Percentiles rank a stretch among this genome's conserved stretches.
These are phyloP conservation scores for Lasiodiplodia gonubiensis DNA, from an alignment of 2,329 filamentous ascomycete genomes.

Conservation along the genomic window DNA sequence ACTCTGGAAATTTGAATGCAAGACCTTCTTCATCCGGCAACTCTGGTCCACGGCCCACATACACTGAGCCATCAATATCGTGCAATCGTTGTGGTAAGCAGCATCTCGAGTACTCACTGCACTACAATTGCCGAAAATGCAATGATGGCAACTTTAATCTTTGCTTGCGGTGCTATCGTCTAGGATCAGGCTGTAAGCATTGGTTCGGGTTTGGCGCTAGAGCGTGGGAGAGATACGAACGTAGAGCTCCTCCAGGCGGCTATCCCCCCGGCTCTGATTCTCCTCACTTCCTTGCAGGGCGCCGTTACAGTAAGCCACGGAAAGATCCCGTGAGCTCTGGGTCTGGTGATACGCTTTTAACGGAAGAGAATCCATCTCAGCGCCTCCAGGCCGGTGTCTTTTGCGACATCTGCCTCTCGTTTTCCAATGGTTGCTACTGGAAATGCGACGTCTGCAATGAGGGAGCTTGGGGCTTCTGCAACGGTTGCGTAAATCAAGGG, in stretches of 20 bases:
- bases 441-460: conserved; percentile 85
- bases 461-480: conserved; percentile 94
- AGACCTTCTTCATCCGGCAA: conserved; percentile 34
- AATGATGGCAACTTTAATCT: conserved; percentile 75
- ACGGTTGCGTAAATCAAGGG: conserved; percentile 82
- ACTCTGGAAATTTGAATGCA: conserved; percentile 13
- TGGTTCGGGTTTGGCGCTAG: conserved; percentile 87
- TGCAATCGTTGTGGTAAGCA: conserved; percentile 73
- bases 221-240: conserved; percentile 70
- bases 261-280: conserved; percentile 50
- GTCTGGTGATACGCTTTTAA: conserved; percentile 33
- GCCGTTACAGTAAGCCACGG: conserved; percentile 48
- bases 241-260: conserved; percentile 48
- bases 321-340: conserved; percentile 27
- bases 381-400: conserved; percentile 81
- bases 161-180: conserved; percentile 80
- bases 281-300: conserved; percentile 60
- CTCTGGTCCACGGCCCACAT: conserved; percentile 49
- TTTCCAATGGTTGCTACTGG: conserved; percentile 87
- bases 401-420: conserved; percentile 75
- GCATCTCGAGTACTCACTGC: conserved; percentile 83
- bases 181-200: conserved; percentile 76
- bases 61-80: conserved; percentile 72
- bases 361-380: conserved; percentile 66
- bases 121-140: conserved; percentile 81